Conservation (phyloP, 495 filamentous ascomycete genomes). For the Letharia lupina region DNA sequence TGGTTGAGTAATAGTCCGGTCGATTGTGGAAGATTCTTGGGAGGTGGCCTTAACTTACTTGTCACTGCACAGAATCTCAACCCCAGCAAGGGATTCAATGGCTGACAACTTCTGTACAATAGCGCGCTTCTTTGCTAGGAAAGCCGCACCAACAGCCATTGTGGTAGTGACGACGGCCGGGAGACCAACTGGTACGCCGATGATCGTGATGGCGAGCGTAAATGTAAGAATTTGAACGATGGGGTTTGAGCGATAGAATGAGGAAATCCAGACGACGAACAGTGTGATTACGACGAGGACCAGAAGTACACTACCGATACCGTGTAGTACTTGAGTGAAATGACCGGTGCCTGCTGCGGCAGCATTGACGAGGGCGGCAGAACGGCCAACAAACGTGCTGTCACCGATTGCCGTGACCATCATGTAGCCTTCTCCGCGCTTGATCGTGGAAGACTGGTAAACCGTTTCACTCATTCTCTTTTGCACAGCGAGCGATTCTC, state of each 20-base stretch:
- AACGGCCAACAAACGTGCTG: constrained; percentile 80
- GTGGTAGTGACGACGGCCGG: constrained; percentile 69
- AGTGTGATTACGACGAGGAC: constrained; percentile 73
- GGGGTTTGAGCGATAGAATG: constrained; percentile 74
- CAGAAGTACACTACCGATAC: constrained; percentile 66
- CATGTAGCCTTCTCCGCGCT: constrained; percentile 78
- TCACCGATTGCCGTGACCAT: constrained; percentile 77
- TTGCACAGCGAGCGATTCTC: constrained; percentile 85
- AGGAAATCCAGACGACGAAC: constrained; percentile 74
- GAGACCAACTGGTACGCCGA: constrained; percentile 70
- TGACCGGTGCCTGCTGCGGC: constrained; percentile 66
- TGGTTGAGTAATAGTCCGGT: neutral
- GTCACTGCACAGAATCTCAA: constrained; percentile 68
- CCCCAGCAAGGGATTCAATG: constrained; percentile 69
- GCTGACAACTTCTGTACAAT: constrained; percentile 71
- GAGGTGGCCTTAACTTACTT: constrained; percentile 30
- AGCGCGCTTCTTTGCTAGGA: constrained; percentile 65
- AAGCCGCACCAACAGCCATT: constrained; percentile 65
- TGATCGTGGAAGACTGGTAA: constrained; percentile 80
- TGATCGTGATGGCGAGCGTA: constrained; percentile 65
- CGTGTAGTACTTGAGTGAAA: constrained; percentile 82
- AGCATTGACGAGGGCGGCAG: constrained; percentile 73
- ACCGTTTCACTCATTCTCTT: constrained; percentile 67
- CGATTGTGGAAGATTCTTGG: neutral
- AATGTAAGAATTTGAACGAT: constrained; percentile 73